Evolutionary conservation across 2,329 filamentous ascomycete genomes (phyloP).

Genomic region (Scedosporium apiospermum): DNA sequence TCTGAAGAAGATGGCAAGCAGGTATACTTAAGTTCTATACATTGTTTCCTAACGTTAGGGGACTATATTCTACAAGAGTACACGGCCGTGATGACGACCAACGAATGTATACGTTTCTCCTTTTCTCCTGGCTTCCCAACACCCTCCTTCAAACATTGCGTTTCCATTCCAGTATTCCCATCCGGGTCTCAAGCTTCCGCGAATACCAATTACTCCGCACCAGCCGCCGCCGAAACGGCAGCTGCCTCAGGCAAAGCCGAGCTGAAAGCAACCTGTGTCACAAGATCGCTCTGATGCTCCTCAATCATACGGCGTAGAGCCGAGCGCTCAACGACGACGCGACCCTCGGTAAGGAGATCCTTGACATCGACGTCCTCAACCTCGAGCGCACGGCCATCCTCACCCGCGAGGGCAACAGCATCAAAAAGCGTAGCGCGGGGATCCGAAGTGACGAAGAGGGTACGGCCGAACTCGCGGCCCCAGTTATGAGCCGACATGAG

Average conservation of each 20-base stretch:
- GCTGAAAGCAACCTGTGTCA: not conserved
- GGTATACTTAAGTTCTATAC: not conserved
- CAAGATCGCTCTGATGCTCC: slow-evolving; percentile 60
- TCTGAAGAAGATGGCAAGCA: too few species aligned
- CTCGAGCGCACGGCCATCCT: slow-evolving; percentile 60
- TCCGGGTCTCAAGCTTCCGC: not conserved
- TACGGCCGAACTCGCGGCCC: slow-evolving; percentile 58
- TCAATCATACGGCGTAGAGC: slow-evolving; percentile 69
- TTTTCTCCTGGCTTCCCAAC: not conserved
- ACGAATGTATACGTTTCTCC: not conserved
- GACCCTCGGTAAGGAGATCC: slow-evolving; percentile 75
- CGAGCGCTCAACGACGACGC: slow-evolving; percentile 75
- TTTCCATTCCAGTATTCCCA: too few species aligned
- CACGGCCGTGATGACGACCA: not conserved
- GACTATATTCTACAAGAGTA: slow-evolving; percentile 3
- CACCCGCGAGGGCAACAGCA: slow-evolving; percentile 53
- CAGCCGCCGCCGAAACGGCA: not conserved
- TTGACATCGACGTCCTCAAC: slow-evolving; percentile 88
- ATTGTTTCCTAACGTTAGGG: not conserved
- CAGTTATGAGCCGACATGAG: slow-evolving; percentile 64
- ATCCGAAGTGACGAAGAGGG: slow-evolving; percentile 62
- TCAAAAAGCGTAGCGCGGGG: slow-evolving; percentile 54
- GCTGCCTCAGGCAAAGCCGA: not conserved
- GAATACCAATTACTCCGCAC: not conserved
- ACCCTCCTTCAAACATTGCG: too few species aligned